Base-by-base conservation (phyloP, 2,329 filamentous ascomycete genomes). In the Pyrenophora seminiperda region DNA sequence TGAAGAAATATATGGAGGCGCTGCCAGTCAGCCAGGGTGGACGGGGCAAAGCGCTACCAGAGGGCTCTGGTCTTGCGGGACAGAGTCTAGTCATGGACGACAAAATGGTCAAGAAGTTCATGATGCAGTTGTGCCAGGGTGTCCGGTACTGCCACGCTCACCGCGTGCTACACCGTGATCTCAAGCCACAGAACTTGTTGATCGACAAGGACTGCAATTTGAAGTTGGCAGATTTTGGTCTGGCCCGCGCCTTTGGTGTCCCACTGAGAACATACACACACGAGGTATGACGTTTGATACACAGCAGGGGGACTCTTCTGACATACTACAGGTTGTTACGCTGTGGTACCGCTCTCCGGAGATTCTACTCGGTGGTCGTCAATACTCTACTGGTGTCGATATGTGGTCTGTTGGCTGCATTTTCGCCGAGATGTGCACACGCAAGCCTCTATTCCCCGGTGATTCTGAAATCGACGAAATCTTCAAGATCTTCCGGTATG, bases 401-500 rank as follows among this genome's bases (percentile, higher is more conserved):
- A 96, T 96, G 89, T 96, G 91, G 91, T 94, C 90, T 24, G 87
- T 92, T 41, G 91, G 91, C 55, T 94, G 91, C 74, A 96, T 96
- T 74, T 96, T 96, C 73, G 91, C 92, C 7, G 91, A 96, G 75
- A 96, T 96, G 92, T 95, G 90, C 76, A 96, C 91, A 1, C 85
- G 90, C 66, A 96, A 95, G 76, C 91, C 91, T 4, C 80, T 96
- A 34, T 96, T 96, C 79, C 91, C 91, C 10, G 91, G 91, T 50
- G 91, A 96, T 72, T 94, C 90, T 4, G 90, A 95, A 71, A 95
- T 95, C 75, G 90, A 95, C 68, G 90, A 95, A 75, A 95, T 95
- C 69, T 95, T 95, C 81, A 94, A 93, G 78, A 95, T 88, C 71
- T 96, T 96, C 86, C 84, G 87, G 90, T 91, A 78, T 65, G 81